phyloP scores from a whole-genome alignment of 78 protist species.

The Dictyostelium intermedium region DNA sequence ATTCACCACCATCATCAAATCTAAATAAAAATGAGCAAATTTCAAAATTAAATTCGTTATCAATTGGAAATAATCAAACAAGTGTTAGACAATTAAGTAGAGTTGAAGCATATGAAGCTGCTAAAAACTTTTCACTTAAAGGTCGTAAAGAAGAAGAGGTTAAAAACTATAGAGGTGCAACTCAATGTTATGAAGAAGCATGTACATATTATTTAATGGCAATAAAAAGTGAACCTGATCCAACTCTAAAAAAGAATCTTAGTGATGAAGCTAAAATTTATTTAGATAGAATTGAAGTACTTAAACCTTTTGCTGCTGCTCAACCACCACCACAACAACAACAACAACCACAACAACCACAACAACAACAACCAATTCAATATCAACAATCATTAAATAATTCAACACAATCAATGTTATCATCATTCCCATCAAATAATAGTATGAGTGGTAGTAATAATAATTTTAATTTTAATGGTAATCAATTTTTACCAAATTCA shows the following conservation, averaged over 20 bases:
- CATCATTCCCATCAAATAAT: constrained; percentile 28
- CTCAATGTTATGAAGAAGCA: constrained; percentile 52
- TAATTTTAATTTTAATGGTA: not conserved
- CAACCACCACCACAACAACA: constrained; percentile 11
- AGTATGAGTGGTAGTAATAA: not conserved
- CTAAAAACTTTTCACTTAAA: constrained; percentile 26
- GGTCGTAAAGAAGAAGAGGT: constrained; percentile 61
- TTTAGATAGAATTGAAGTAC: constrained; percentile 42
- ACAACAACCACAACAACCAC: not conserved
- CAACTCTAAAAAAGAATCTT: constrained; percentile 26
- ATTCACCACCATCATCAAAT: not conserved
- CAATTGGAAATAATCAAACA: not conserved
- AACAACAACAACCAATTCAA: not conserved
- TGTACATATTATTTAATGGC: constrained; percentile 40
- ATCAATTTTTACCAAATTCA: not conserved
- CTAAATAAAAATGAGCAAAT: not conserved
- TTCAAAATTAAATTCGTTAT: constrained; percentile 38
- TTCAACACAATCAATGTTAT: not conserved
- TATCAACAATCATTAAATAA: not conserved
- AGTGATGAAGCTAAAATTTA: constrained; percentile 51
- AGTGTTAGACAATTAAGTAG: not conserved
- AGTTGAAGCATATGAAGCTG: constrained; percentile 68
- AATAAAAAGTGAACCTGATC: constrained; percentile 61
- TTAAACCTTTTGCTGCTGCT: constrained; percentile 46
- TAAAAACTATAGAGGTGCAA: constrained; percentile 53